Percentiles rank a stretch among this genome's conserved stretches.
Evolutionary conservation across 306 rosid species (phyloP).

Genomic region (Sophora flavescens): DNA sequence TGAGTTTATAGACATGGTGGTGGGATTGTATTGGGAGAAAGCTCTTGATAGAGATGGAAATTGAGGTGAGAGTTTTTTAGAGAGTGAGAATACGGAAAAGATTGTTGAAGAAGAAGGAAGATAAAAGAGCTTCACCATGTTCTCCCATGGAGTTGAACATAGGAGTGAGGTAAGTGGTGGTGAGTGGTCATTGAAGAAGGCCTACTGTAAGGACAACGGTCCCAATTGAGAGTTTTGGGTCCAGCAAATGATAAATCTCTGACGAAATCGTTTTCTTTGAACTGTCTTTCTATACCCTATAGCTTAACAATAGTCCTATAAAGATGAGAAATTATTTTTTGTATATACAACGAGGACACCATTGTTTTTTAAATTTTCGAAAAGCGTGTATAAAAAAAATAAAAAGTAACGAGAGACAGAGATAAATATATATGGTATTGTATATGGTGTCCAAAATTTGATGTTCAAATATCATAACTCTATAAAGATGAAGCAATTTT

Average conservation of each 20-base stretch:
- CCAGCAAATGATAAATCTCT: background rate
- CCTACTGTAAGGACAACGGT: conserved; percentile 36
- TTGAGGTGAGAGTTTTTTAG: conserved; percentile 36
- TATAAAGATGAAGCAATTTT: too few relatives aligned
- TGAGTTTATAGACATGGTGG: conserved; percentile 64
- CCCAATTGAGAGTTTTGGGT: background rate
- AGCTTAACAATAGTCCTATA: too few relatives aligned
- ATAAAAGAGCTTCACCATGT: conserved; percentile 45
- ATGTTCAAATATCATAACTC: too few relatives aligned
- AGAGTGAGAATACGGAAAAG: conserved; percentile 39
- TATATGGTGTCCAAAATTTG: too few relatives aligned
- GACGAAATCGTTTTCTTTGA: too few relatives aligned
- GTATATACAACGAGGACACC: too few relatives aligned
- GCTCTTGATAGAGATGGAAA: conserved; percentile 7
- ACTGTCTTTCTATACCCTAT: too few relatives aligned
- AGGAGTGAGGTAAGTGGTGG: background rate
- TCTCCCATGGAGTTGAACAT: conserved; percentile 36
- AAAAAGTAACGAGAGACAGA: too few relatives aligned
- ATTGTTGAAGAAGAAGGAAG: conserved; percentile 42
- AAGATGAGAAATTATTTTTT: too few relatives aligned
- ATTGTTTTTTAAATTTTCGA: too few relatives aligned
- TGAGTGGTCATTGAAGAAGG: conserved; percentile 17
- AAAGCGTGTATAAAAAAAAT: too few relatives aligned
- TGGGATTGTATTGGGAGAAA: conserved; percentile 41
- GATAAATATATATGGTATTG: too few relatives aligned